Evolutionary conservation across 2,329 filamentous ascomycete species (phyloP).

Genomic region (Elsinoe batatas): DNA sequence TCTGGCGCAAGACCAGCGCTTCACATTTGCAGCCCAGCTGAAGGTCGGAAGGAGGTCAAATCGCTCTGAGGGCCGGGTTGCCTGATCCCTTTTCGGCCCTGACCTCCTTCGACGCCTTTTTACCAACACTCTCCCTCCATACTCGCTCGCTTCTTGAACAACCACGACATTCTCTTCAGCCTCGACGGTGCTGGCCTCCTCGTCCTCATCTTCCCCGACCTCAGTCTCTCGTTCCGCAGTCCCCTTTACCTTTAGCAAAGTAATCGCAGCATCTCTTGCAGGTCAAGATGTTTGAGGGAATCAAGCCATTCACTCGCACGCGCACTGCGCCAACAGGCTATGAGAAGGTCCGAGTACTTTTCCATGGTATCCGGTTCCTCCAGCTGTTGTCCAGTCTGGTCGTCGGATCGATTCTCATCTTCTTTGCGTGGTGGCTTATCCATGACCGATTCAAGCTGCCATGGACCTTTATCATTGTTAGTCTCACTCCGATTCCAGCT

Average conservation of each 20-base stretch:
- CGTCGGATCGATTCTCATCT: slow-evolving; percentile 44
- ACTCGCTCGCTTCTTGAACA: background rate
- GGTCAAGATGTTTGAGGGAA: slow-evolving; percentile 13
- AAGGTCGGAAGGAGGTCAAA: background rate
- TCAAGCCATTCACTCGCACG: slow-evolving; percentile 16
- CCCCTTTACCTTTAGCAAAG: background rate
- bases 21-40: slow-evolving; percentile 10
- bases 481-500: slow-evolving; percentile 16
- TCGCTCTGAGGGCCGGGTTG: background rate
- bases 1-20: slow-evolving; percentile 13
- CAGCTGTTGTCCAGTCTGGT: slow-evolving; percentile 38
- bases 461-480: slow-evolving; percentile 51
- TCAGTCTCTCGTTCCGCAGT: slow-evolving; percentile 3
- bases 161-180: slow-evolving; percentile 11
- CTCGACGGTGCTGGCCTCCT: slow-evolving; percentile 6
- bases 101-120: slow-evolving; percentile 6
- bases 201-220: background rate
- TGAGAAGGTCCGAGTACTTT: slow-evolving; percentile 29
- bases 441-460: slow-evolving; percentile 44
- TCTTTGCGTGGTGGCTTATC: slow-evolving; percentile 46
- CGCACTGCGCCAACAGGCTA: slow-evolving; percentile 35
- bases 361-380: slow-evolving; percentile 33
- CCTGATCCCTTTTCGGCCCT: slow-evolving; percentile 7
- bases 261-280: slow-evolving; percentile 3
- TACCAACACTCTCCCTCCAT: slow-evolving; percentile 9